Evolutionary conservation across 352 stramenopile genomes (phyloP), one percentile per base, ranked within the genome.

Genomic region (Globisporangium ultimum): DNA sequence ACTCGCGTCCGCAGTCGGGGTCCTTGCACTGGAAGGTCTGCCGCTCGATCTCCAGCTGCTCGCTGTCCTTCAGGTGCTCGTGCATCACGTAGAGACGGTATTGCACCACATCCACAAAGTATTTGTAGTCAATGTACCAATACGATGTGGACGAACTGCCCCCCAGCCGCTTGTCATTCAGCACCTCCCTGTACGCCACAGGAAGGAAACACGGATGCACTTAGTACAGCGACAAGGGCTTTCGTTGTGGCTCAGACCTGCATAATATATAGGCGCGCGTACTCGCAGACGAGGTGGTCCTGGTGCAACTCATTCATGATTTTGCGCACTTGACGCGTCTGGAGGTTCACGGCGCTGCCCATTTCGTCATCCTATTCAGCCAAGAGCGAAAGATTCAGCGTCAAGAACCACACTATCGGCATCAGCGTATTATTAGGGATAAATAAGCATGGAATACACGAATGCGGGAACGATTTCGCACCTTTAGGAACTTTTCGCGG

Each of bases 81-180:
- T 91, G 79, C 76, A 96, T 96, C 43, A 95, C 55, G 66, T 93
- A 96, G 18, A 96, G 71, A 12, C 87, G 84, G 58, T 90, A 96
- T 63, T 91, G 83, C 57, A 96, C 84, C 56, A 96, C 85, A 60
- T 96, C 85, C 47, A 93, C 84, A 71, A 96, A 94, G 68, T 96
- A 93, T 66, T 96, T 96, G 80, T 94, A 96, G 76, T 96, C 87
- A 72, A 96, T 96, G 72, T 96, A 95, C 86, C 87, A 95, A 65
- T 95, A 95, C 53, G 84, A 92, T 47, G 82, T 92, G 53, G 86
- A 94, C 42, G 84, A 93, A 56, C 83, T 92, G n/a, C 87, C 87
- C 40, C 84, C 84, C 6, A 79, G 32, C 2, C 81, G 74, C 67
- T 95, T 95, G 77, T 95, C 87, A 54, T 95, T 95, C 22, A 95